Evolutionary conservation across 352 stramenopile species (phyloP).

Genomic region (Phytophthora capsici): DNA sequence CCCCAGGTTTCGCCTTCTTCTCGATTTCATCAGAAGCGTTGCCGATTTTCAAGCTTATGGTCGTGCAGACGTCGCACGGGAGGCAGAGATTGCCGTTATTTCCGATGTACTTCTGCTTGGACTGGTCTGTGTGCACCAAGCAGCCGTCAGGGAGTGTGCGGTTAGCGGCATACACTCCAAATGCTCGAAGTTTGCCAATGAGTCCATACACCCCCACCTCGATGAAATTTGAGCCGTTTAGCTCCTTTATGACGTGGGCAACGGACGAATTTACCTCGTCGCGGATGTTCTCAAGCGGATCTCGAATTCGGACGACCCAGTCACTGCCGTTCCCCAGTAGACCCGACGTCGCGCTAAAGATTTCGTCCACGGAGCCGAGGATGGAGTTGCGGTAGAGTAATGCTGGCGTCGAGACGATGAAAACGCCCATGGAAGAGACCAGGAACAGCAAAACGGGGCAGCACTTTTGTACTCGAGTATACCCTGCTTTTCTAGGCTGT

Average conservation of each 20-base stretch:
- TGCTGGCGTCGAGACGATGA: constrained; percentile 45
- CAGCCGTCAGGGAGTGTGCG: constrained; percentile 50
- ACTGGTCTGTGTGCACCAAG: constrained; percentile 19
- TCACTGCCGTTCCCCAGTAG: constrained; percentile 42
- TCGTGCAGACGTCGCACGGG: constrained; percentile 45
- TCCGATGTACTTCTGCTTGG: constrained; percentile 15
- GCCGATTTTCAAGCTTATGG: constrained; percentile 46
- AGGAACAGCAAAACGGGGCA: constrained; percentile 62
- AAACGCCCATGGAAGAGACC: constrained; percentile 54
- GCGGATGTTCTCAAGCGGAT: constrained; percentile 51
- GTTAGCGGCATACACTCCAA: constrained; percentile 40
- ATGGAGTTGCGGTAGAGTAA: constrained; percentile 64
- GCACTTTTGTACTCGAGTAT: constrained; percentile 63
- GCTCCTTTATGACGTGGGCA: constrained; percentile 30
- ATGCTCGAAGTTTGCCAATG: constrained; percentile 36
- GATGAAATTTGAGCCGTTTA: constrained; percentile 57
- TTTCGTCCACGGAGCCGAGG: constrained; percentile 44
- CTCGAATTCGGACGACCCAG: constrained; percentile 51
- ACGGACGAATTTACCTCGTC: constrained; percentile 50
- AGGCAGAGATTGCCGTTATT: constrained; percentile 44
- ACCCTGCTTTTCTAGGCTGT: constrained; percentile 49
- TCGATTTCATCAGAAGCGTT: constrained; percentile 43
- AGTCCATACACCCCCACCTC: constrained; percentile 43
- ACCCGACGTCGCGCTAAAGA: constrained; percentile 39
- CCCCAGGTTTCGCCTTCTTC: constrained; percentile 40